Conservation (phyloP, 805 yeast species). For the Zygosaccharomyces gambellarensis region DNA sequence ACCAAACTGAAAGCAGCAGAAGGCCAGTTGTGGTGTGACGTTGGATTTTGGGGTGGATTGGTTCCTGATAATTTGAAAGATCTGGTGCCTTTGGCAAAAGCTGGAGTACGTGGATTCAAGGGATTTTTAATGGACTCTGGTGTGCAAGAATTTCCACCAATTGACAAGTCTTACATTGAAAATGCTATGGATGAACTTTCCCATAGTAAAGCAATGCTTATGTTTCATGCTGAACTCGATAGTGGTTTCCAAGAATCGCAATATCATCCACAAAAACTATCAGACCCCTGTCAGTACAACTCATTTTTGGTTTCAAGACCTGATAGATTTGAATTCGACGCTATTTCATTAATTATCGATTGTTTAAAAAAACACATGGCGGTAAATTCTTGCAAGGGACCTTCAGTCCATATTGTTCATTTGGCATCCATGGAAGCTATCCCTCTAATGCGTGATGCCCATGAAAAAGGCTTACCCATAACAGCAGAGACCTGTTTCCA, state of each 20-base stretch:
- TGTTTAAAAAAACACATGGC: constrained; percentile 43
- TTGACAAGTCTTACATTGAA: constrained; percentile 57
- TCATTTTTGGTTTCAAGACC: constrained; percentile 84
- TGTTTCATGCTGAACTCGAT: constrained; percentile 94
- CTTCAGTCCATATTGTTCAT: constrained; percentile 86
- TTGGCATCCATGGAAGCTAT: constrained; percentile 80
- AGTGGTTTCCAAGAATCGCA: constrained; percentile 37
- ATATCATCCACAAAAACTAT: constrained; percentile 37
- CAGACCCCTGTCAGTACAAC: constrained; percentile 60
- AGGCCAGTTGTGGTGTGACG: constrained; percentile 86
- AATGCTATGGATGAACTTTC: constrained; percentile 61
- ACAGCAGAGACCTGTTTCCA: constrained; percentile 95
- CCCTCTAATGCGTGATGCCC: constrained; percentile 66
- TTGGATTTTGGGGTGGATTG: constrained; percentile 95
- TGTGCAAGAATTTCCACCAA: constrained; percentile 93
- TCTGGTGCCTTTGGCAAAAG: constrained; percentile 66
- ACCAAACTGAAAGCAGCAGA: constrained; percentile 72
- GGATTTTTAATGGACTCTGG: constrained; percentile 91
- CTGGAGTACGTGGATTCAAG: constrained; percentile 92
- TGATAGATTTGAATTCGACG: constrained; percentile 79
- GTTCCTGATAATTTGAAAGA: constrained; percentile 72
- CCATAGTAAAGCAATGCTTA: constrained; percentile 61
- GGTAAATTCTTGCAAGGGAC: constrained; percentile 38
- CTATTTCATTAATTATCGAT: constrained; percentile 65
- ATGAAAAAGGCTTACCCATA: constrained; percentile 52